A percentile compares a stretch with the other conserved stretches of the same genome.
Evolutionary conservation across 2,329 filamentous ascomycete genomes (phyloP).

Genomic region (Fusarium armeniacum): DNA sequence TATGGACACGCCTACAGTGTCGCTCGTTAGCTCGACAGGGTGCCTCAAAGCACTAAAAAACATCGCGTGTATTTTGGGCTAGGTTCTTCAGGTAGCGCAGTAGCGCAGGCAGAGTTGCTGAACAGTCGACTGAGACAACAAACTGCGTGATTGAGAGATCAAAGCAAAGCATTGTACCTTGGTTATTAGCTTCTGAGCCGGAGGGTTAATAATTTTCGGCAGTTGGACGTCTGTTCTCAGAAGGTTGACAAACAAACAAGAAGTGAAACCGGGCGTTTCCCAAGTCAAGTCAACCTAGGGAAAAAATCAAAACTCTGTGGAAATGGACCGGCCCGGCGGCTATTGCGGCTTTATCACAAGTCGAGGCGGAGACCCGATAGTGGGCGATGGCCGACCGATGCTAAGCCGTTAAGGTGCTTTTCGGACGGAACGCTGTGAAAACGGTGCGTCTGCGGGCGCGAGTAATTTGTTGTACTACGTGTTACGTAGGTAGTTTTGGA

Average conservation of each 20-base stretch:
- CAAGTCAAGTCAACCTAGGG: neutral
- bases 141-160: constrained; percentile 15
- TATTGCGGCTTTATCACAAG: constrained; percentile 47
- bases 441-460: constrained; percentile 24
- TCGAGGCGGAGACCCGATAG: constrained; percentile 37
- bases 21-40: constrained; percentile 18
- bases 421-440: constrained; percentile 26
- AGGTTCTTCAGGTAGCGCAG: constrained; percentile 38
- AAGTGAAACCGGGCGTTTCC: neutral
- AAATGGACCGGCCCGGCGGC: constrained; percentile 50
- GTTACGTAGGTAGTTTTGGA: constrained; percentile 1
- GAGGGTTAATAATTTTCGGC: constrained; percentile 13
- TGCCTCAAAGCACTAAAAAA: constrained; percentile 26
- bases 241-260: neutral
- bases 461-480: constrained; percentile 14
- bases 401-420: constrained; percentile 35
- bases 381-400: constrained; percentile 42
- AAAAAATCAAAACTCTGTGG: constrained; percentile 26
- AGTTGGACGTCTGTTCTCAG: neutral
- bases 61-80: constrained; percentile 36
- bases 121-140: constrained; percentile 37
- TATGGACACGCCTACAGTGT: constrained; percentile 35
- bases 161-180: constrained; percentile 25
- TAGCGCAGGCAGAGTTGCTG: constrained; percentile 13
- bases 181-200: constrained; percentile 19